phyloP scores from a whole-genome alignment of 2,329 filamentous ascomycete species.

The Sphaceloma murrayae region DNA sequence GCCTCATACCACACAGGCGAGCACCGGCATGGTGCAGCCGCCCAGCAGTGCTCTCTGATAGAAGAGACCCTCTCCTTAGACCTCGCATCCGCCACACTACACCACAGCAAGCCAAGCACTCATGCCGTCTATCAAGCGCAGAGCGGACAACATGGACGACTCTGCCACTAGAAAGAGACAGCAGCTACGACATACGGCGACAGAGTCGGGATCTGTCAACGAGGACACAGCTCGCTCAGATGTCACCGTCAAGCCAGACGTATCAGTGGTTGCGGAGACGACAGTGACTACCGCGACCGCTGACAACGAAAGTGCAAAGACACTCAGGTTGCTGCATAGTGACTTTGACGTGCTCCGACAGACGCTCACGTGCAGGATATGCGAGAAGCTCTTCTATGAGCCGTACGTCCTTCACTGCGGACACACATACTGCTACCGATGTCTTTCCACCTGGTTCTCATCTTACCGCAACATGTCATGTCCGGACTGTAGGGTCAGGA shows the following conservation, averaged over 20 bases:
- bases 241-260: background rate
- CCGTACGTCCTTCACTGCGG: constrained; percentile 59
- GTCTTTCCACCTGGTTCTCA: constrained; percentile 40
- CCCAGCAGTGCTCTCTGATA: background rate
- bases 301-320: constrained; percentile 8
- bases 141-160: constrained; percentile 15
- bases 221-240: constrained; percentile 1
- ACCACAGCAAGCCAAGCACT: no score
- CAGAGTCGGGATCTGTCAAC: background rate
- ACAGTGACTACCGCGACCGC: background rate
- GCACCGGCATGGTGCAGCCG: no score
- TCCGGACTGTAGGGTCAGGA: constrained; percentile 54
- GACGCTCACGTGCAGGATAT: constrained; percentile 58
- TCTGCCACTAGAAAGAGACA: constrained; percentile 13
- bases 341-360: constrained; percentile 53
- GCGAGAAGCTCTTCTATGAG: constrained; percentile 58
- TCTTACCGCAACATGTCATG: constrained; percentile 56
- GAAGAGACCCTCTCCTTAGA: background rate
- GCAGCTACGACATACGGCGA: constrained; percentile 1
- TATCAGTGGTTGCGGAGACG: background rate
- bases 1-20: no score
- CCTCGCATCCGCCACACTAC: no score
- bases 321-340: constrained; percentile 23
- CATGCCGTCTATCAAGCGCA: constrained; percentile 15
- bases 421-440: constrained; percentile 62